Evolutionary conservation across 768 basidiomycete species (phyloP).

Genomic region (Clathrus columnatus): DNA sequence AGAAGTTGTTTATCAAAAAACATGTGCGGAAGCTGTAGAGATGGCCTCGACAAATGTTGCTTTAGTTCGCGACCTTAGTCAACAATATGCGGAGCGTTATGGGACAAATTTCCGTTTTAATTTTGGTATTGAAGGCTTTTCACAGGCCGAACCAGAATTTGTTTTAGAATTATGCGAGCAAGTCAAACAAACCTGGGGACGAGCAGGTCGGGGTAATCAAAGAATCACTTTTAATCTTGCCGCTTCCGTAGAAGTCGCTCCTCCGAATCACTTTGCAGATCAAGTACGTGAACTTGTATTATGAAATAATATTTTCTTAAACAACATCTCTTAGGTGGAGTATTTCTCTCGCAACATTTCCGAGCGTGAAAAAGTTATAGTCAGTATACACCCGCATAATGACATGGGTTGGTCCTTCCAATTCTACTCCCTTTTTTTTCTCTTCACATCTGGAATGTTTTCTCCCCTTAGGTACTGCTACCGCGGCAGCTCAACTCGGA

Average conservation of each 20-base stretch:
- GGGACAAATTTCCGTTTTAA: slow-evolving; percentile 9
- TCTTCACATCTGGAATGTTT: too few species aligned
- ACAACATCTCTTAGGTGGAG: slow-evolving; percentile 9
- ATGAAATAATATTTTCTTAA: too few species aligned
- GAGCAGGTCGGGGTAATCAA: slow-evolving; percentile 4
- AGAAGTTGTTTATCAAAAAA: slow-evolving; percentile 36
- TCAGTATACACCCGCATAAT: slow-evolving; percentile 14
- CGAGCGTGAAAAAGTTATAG: slow-evolving; percentile 11
- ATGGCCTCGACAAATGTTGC: slow-evolving; percentile 33
- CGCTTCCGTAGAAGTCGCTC: slow-evolving; percentile 10
- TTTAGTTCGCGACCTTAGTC: slow-evolving; percentile 31
- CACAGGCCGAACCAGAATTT: slow-evolving; percentile 13
- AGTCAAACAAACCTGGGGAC: slow-evolving; percentile 10
- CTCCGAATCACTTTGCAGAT: slow-evolving; percentile 14
- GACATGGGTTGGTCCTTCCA: slow-evolving; percentile 9
- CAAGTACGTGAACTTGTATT: slow-evolving; percentile 8
- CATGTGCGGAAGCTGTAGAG: slow-evolving; percentile 32
- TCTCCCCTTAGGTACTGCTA: slow-evolving; percentile 27
- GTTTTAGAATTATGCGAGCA: slow-evolving; percentile 11
- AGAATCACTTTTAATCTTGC: slow-evolving; percentile 12
- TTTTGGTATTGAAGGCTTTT: slow-evolving; percentile 12
- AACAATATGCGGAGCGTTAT: slow-evolving; percentile 6
- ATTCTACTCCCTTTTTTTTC: background rate
- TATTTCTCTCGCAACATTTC: slow-evolving; percentile 12
- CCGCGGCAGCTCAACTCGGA: slow-evolving; percentile 36